Evolutionary conservation across 2,329 filamentous ascomycete species (phyloP), one percentile per base, ranked within the genome.

Genomic region (Lasiodiplodia gonubiensis): DNA sequence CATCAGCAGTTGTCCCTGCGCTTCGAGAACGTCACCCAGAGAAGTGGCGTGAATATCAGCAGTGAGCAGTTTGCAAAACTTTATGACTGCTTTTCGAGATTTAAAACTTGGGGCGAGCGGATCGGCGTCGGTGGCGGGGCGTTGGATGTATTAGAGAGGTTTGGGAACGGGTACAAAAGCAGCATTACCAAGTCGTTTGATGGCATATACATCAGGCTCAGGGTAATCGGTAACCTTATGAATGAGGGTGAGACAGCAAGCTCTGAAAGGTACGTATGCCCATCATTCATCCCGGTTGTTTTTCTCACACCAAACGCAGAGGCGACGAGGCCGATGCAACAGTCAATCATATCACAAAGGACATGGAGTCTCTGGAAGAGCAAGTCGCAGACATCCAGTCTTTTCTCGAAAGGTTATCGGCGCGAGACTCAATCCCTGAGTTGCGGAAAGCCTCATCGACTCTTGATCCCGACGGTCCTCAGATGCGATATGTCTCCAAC

Each of bases 21-120:
- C 46, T 63, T 63, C n/a, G 59, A 63, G 27, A 51, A 18, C 27
- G 27, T 63, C 11, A 49, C 30, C 27, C 46, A 48, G n/a, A 37
- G 46, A 14, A n/a, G 27, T 33, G 21, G 3, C 35, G n/a, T 8
- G 18, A 48, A 49, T 16, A n/a, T 48, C 23, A 49, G 25, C 25
- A 27, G 35, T 14, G 46, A 51, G 27, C 42, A 63, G n/a, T 30
- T 39, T 5, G 49, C 18, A 5, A 23, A 16, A n/a, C 59, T 63
- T 5, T 42, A 63, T n/a, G 46, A n/a, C 30, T 63, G 27, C 6
- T n/a, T 23, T 8, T 23, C 27, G 16, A 33, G 59, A 4, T 63
- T 63, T 25, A 33, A 21, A 10, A 46, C 6, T 11, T 63, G 59
- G 59, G 21, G 59, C n/a, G 46, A 63, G 11, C 23, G 12, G 4